A percentile compares a stretch with the other conserved stretches of the same genome.
phyloP scores from a whole-genome alignment of 208 protist species.

The Acanthamoeba royreba region DNA sequence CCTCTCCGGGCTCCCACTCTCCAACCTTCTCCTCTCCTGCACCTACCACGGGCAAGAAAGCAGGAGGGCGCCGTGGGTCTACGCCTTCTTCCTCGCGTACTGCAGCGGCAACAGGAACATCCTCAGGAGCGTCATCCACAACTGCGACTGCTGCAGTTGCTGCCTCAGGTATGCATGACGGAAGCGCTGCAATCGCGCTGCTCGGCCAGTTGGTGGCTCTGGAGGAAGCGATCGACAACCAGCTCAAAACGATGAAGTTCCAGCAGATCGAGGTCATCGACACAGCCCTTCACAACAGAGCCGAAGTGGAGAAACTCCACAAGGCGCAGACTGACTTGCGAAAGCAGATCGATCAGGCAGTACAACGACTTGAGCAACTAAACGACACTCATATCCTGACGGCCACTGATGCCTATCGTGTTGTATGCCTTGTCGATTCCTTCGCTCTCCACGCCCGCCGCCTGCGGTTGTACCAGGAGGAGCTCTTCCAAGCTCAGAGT shows the following conservation, averaged over 20 bases:
- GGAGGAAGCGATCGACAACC: neutral
- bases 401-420: neutral
- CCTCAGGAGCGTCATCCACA: neutral
- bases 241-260: slow-evolving; percentile 21
- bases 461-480: neutral
- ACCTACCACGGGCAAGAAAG: neutral
- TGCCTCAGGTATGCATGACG: neutral
- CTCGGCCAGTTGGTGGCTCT: neutral
- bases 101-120: neutral
- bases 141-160: neutral
- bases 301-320: neutral
- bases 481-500: neutral
- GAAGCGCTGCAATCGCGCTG: neutral
- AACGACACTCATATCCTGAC: slow-evolving; percentile 35
- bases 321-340: neutral
- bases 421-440: neutral
- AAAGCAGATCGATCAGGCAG: neutral
- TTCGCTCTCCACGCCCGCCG: neutral
- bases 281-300: neutral
- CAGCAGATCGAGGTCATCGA: neutral
- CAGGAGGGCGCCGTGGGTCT: too few relatives aligned
- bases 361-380: neutral
- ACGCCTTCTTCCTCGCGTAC: neutral
- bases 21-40: neutral
- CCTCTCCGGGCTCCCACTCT: neutral